phyloP scores from a whole-genome alignment of 2,329 filamentous ascomycete species.

The Gliomastix tumulicola region DNA sequence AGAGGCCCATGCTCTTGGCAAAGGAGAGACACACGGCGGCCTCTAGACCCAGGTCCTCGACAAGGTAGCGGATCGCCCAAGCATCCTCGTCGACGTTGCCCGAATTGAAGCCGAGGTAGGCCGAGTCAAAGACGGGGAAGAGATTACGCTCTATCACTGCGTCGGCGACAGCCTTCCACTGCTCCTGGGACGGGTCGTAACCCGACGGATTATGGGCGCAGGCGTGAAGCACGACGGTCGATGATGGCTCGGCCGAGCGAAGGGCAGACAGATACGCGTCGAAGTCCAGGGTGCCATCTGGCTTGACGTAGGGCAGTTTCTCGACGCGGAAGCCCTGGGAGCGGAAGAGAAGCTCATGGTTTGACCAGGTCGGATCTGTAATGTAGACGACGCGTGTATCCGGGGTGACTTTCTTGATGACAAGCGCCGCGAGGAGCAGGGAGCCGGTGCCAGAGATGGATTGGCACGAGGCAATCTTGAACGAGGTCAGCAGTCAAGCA shows the following conservation, averaged over 20 bases:
- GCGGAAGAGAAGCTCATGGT: conserved; percentile 27
- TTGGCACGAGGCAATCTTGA: conserved; percentile 25
- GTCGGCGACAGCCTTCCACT: conserved; percentile 23
- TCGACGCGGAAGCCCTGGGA: conserved; percentile 22
- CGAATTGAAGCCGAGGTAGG: conserved; percentile 29
- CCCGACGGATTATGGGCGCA: conserved; percentile 32
- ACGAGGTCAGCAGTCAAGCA: too few relatives aligned
- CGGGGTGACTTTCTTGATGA: conserved; percentile 15
- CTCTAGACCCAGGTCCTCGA: conserved; percentile 31
- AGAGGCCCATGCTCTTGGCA: conserved; percentile 50
- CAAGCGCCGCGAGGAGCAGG: conserved; percentile 23
- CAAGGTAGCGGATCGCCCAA: conserved; percentile 22
- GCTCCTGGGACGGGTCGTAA: conserved; percentile 19
- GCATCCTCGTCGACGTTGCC: conserved; percentile 23
- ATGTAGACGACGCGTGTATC: conserved; percentile 24
- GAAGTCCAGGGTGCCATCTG: conserved; percentile 20
- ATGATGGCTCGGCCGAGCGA: conserved; percentile 14
- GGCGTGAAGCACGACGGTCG: conserved; percentile 23
- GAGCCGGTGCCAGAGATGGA: conserved; percentile 33
- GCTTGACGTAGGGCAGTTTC: conserved; percentile 25
- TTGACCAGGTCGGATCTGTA: conserved; percentile 32
- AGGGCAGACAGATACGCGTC: conserved; percentile 17
- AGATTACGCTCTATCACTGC: conserved; percentile 17
- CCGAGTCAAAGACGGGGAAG: conserved; percentile 26
- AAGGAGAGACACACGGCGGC: conserved; percentile 53